Evolutionary conservation across 225 moss, liverwort and hornwort genomes (phyloP), one percentile per base, ranked within the genome.

Genomic region (Straminergon stramineum): DNA sequence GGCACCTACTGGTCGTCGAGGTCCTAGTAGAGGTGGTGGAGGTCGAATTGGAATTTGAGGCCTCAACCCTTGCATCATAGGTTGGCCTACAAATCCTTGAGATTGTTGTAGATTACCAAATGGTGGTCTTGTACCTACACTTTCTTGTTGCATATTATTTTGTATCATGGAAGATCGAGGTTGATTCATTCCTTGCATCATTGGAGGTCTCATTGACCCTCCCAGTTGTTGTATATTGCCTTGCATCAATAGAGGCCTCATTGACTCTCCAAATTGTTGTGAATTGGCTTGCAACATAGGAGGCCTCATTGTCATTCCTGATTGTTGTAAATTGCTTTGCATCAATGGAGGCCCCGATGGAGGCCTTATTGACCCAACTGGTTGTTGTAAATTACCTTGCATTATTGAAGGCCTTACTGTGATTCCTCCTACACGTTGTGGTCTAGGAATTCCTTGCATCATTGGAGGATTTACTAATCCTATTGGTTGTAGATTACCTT

Each of bases 1-100:
- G 75, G 71, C 91, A 93, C 86, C 83, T 93, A 93, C 90, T 86
- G 12, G 79, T 58, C 0, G 73, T 86, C 13, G 86, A 60, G 60
- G 66, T 56, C 1, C 60, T 0, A 35, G 7, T 63, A 71, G 41
- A 81, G 57, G 31, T 32, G 0, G 7, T 62, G 8, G 18, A 84
- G 71, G 41, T 83, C 6, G 19, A 60, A 19, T 66, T 79, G 65
- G 66, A 43, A 89, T 53, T 90, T 88, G 86, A 61, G 88, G 71
- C 43, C 26, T 73, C 43, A 75, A 68, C 1, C 74, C 37, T 32
- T 84, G 87, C 11, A 82, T 71, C 5, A 65, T 55, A 82, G 27
- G 37, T 11, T 15, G 85, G 17, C 35, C 17, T 15, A 60, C 24
- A 52, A 77, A 22, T 22, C n/a, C 71, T 83, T 10, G 34, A n/a